Evolutionary conservation across 495 filamentous ascomycete species (phyloP).

Genomic region (Neurospora sp.): DNA sequence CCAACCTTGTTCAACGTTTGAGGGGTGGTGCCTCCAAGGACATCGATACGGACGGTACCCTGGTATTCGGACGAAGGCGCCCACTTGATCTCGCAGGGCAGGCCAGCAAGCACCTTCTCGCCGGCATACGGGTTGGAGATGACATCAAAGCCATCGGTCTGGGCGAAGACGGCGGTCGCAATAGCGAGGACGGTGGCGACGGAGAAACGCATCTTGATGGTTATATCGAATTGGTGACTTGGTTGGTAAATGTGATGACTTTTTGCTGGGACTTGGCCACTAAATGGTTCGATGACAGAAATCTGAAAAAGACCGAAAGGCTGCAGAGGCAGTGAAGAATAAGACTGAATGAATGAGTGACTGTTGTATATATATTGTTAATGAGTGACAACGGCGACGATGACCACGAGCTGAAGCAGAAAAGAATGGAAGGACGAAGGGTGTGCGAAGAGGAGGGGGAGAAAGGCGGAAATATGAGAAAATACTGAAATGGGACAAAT

Average conservation of each 20-base stretch:
- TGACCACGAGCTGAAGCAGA: neutral
- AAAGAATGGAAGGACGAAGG: slow-evolving; percentile 10
- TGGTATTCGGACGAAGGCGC: slow-evolving; percentile 11
- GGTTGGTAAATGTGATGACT: neutral
- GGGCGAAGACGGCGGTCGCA: slow-evolving; percentile 30
- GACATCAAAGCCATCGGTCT: slow-evolving; percentile 32
- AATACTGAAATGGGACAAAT: slow-evolving; percentile 2
- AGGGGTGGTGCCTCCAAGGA: slow-evolving; percentile 29
- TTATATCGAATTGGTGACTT: neutral
- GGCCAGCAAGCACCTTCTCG: slow-evolving; percentile 29
- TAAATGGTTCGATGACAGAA: slow-evolving; percentile 6
- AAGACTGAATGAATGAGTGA: slow-evolving; percentile 7
- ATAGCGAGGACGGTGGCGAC: slow-evolving; percentile 34
- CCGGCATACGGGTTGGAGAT: slow-evolving; percentile 24
- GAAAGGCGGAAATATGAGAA: slow-evolving; percentile 1
- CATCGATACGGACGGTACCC: slow-evolving; percentile 27
- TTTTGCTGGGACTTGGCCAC: neutral
- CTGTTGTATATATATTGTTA: slow-evolving; percentile 5
- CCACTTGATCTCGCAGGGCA: slow-evolving; percentile 27
- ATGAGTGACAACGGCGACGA: slow-evolving; percentile 5
- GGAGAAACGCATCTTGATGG: slow-evolving; percentile 35
- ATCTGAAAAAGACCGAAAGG: slow-evolving; percentile 5
- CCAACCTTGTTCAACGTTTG: slow-evolving; percentile 17
- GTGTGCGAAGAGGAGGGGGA: neutral
- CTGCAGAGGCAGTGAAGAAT: neutral